Evolutionary conservation across 768 basidiomycete species (phyloP).

Genomic region (Tephrocybe sp.): DNA sequence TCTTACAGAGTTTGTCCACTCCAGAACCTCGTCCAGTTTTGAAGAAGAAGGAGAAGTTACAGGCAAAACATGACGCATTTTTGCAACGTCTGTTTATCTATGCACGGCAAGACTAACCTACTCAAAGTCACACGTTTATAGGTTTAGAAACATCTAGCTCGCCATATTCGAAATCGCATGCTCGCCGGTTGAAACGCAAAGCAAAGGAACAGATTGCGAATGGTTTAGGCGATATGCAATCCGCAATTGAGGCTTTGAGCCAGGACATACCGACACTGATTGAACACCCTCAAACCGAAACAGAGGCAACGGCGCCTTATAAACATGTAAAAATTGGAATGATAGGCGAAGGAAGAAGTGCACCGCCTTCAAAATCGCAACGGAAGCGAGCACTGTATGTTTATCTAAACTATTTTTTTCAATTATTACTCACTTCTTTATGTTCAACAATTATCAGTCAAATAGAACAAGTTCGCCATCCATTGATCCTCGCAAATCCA

Average conservation of each 20-base stretch:
- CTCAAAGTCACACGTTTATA: constrained; percentile 17
- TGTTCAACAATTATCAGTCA: constrained; percentile 37
- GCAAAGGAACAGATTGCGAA: constrained; percentile 57
- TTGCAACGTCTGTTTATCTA: constrained; percentile 50
- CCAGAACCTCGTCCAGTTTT: constrained; percentile 23
- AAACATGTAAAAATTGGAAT: constrained; percentile 37
- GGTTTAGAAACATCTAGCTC: constrained; percentile 47
- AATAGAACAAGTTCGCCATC: constrained; percentile 65
- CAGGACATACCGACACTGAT: constrained; percentile 23
- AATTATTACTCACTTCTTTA: neutral
- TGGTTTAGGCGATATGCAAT: constrained; percentile 48
- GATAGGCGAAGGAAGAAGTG: constrained; percentile 66
- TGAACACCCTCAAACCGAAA: constrained; percentile 15
- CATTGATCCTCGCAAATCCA: constrained; percentile 63
- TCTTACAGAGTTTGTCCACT: constrained; percentile 35
- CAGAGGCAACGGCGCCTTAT: constrained; percentile 21
- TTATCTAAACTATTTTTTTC: constrained; percentile 8
- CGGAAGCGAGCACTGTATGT: constrained; percentile 69
- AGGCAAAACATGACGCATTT: constrained; percentile 65
- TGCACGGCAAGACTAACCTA: neutral
- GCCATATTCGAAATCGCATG: constrained; percentile 72
- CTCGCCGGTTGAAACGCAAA: constrained; percentile 67
- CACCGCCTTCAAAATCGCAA: constrained; percentile 58
- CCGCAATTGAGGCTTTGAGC: constrained; percentile 54
- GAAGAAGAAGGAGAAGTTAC: constrained; percentile 68